These are phyloP conservation scores for Exophiala calicioides DNA, from an alignment of 2,329 filamentous ascomycete genomes.

Conservation along the genomic window DNA sequence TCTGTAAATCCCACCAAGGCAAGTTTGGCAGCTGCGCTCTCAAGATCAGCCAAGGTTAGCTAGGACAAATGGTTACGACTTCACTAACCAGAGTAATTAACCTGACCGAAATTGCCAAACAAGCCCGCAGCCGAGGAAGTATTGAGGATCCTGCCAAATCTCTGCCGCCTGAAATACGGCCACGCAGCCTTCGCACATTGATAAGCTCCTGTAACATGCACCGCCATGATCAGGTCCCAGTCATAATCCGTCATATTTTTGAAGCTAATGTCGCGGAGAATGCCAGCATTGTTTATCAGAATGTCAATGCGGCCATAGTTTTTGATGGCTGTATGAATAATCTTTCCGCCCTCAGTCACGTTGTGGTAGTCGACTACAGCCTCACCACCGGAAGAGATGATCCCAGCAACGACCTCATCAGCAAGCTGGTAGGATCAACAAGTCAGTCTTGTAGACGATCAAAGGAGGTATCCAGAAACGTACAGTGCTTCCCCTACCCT, in stretches of 20 bases:
- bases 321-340: slow-evolving; percentile 81
- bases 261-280: slow-evolving; percentile 58
- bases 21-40: slow-evolving; percentile 95
- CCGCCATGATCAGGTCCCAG: slow-evolving; percentile 88
- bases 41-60: slow-evolving; percentile 53
- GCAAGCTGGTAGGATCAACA: background rate
- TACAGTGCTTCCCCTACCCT: background rate
- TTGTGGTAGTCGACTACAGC: slow-evolving; percentile 90
- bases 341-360: slow-evolving; percentile 84
- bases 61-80: background rate
- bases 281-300: slow-evolving; percentile 95
- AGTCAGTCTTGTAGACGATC: background rate
- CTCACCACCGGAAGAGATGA: slow-evolving; percentile 82
- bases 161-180: slow-evolving; percentile 96
- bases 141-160: slow-evolving; percentile 93
- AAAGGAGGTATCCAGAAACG: too few relatives aligned
- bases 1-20: slow-evolving; percentile 95
- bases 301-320: slow-evolving; percentile 66
- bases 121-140: slow-evolving; percentile 90
- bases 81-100: slow-evolving; percentile 72
- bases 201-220: slow-evolving; percentile 91
- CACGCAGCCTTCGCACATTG: slow-evolving; percentile 96
- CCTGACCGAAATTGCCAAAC: slow-evolving; percentile 92
- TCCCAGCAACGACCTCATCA: slow-evolving; percentile 85
- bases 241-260: slow-evolving; percentile 92